These are phyloP conservation scores for Excoecaria cochinchinensis DNA, from an alignment of 345 rosid genomes.

Conservation along the genomic window DNA sequence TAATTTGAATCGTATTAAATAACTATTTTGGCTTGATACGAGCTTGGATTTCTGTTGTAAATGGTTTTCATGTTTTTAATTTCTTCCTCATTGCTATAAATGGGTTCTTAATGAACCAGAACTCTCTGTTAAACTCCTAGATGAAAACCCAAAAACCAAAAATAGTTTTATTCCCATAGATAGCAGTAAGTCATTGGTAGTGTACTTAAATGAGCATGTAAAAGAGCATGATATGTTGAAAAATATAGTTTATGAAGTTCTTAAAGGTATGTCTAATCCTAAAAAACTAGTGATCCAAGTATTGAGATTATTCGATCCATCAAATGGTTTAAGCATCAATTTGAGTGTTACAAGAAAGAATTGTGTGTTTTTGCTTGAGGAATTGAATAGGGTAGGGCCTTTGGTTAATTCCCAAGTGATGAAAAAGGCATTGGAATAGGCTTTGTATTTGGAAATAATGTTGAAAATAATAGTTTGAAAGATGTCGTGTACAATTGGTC, in stretches of 20 bases:
- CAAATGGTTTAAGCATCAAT: neutral
- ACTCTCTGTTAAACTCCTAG: neutral
- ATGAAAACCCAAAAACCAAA: neutral
- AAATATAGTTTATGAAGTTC: neutral
- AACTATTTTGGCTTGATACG: too few species aligned
- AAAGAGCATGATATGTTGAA: neutral
- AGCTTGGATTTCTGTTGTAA: too few species aligned
- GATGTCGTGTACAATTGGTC: too few species aligned
- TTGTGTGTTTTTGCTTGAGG: conserved; percentile 17
- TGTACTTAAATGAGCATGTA: neutral
- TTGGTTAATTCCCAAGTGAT: neutral
- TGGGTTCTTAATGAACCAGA: too few species aligned
- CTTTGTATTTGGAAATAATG: conserved; percentile 8
- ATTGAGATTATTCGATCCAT: conserved; percentile 1
- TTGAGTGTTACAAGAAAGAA: neutral
- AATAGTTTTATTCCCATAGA: neutral
- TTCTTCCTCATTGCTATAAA: too few species aligned
- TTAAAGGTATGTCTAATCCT: conserved; percentile 11
- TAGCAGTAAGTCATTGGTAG: conserved; percentile 7
- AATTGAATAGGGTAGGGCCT: conserved; percentile 8
- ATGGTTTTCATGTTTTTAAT: too few species aligned
- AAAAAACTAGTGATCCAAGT: conserved; percentile 15
- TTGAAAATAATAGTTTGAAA: too few species aligned
- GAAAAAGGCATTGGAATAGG: conserved; percentile 10
- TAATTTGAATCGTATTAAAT: too few species aligned